These are phyloP conservation scores for Linnemannia elongata DNA, from an alignment of 192 early-diverging fungal species.

Conservation along the genomic window DNA sequence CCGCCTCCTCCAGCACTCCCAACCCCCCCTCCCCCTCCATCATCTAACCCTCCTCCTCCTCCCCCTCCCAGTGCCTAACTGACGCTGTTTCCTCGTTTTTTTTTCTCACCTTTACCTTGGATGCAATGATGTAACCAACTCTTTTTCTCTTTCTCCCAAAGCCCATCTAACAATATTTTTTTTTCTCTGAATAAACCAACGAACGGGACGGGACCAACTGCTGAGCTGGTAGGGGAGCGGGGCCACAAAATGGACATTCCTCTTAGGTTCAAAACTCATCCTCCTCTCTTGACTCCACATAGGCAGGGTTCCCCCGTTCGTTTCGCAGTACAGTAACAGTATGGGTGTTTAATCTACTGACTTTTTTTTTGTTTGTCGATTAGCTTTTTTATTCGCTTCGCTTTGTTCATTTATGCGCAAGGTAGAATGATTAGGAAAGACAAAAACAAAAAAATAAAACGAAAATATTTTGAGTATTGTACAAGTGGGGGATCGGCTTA, in stretches of 20 bases:
- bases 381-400: background rate
- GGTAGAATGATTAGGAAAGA: background rate
- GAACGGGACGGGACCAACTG: background rate
- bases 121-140: background rate
- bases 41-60: slow-evolving; percentile 58
- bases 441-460: too few relatives aligned
- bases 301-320: background rate
- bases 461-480: too few relatives aligned
- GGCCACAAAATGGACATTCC: background rate
- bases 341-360: background rate
- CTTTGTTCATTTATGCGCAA: background rate
- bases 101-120: background rate
- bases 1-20: slow-evolving; percentile 52
- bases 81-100: background rate
- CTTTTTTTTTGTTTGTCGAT: background rate
- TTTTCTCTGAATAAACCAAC: slow-evolving; percentile 1
- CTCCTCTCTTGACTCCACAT: background rate
- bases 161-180: background rate
- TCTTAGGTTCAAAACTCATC: background rate
- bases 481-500: too few relatives aligned
- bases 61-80: slow-evolving; percentile 34
- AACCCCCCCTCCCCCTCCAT: slow-evolving; percentile 25
- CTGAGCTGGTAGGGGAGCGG: slow-evolving; percentile 3
- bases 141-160: background rate
- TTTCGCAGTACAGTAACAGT: background rate